Percentiles rank a stretch among this genome's conserved stretches.
Conservation (phyloP, 345 rosid genomes). For the Hibiscus syriacus region DNA sequence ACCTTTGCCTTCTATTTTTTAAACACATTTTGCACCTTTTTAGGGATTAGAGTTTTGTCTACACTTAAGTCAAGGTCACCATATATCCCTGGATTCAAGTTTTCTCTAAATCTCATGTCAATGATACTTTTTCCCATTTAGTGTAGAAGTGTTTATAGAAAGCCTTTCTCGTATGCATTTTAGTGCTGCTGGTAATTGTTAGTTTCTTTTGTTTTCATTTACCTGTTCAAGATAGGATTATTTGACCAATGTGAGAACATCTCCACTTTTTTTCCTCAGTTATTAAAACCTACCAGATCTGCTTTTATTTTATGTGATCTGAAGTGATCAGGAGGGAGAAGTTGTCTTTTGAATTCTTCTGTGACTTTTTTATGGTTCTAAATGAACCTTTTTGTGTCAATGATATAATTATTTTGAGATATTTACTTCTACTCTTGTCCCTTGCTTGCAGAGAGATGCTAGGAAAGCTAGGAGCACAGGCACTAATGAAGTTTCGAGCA, state of each 20-base stretch:
- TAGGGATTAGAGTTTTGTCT: neutral
- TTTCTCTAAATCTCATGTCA: neutral
- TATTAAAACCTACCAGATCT: neutral
- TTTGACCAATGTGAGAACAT: neutral
- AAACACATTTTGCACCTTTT: neutral
- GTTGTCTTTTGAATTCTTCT: neutral
- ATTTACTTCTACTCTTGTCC: neutral
- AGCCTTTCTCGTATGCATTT: neutral
- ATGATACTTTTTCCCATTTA: neutral
- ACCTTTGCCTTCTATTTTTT: neutral
- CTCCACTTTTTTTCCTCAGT: no score
- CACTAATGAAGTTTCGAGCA: conserved; percentile 26
- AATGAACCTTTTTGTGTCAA: neutral
- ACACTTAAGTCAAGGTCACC: neutral
- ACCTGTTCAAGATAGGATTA: neutral
- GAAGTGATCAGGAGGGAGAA: neutral
- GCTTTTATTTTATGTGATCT: neutral
- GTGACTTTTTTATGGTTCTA: neutral
- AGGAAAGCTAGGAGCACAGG: conserved; percentile 47
- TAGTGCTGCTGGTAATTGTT: neutral
- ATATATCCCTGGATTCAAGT: neutral
- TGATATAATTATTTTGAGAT: neutral
- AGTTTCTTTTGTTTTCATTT: neutral
- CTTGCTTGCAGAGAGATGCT: conserved; percentile 58
- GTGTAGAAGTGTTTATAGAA: neutral